Conservation (phyloP, 2,329 filamentous ascomycete genomes). For the Septoria petroselini region DNA sequence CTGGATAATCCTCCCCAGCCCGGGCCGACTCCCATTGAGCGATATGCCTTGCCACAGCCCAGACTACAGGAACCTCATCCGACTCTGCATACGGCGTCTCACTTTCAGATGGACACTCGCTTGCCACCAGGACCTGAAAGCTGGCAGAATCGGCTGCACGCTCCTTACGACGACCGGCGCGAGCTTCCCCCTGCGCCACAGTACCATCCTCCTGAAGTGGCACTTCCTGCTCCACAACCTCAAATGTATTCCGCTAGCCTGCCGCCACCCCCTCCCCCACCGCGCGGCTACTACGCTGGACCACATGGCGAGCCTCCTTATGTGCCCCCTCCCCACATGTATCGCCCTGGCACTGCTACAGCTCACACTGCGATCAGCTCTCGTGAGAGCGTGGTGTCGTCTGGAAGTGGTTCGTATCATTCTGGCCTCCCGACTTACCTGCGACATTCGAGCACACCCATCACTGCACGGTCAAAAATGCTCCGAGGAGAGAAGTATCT, state of each 20-base stretch:
- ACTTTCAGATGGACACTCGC: conserved; percentile 16
- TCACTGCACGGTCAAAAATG: conserved; percentile 84
- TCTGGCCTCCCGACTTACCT: conserved; percentile 15
- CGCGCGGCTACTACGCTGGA: conserved; percentile 13
- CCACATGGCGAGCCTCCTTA: conserved; percentile 11
- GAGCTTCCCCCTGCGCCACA: not conserved
- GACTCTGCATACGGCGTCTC: conserved; percentile 13
- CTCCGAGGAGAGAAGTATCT: conserved; percentile 73
- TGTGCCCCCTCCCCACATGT: conserved; percentile 14
- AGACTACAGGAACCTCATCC: conserved; percentile 6
- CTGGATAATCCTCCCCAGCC: conserved; percentile 9
- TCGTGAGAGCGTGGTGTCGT: conserved; percentile 32
- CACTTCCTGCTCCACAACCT: conserved; percentile 15
- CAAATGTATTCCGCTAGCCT: conserved; percentile 19
- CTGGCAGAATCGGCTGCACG: conserved; percentile 12
- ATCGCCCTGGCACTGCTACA: conserved; percentile 11
- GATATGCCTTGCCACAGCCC: conserved; percentile 10
- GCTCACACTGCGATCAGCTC: conserved; percentile 22
- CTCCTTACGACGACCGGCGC: conserved; percentile 4
- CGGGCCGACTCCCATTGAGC: conserved; percentile 8
- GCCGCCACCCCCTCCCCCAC: conserved; percentile 20
- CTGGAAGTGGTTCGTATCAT: conserved; percentile 40
- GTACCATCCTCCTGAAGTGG: conserved; percentile 7
- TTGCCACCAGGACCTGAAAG: conserved; percentile 20
- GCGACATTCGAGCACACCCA: conserved; percentile 5